Conservation (phyloP, 2,329 filamentous ascomycete species). For the Diaporthe citriasiana region DNA sequence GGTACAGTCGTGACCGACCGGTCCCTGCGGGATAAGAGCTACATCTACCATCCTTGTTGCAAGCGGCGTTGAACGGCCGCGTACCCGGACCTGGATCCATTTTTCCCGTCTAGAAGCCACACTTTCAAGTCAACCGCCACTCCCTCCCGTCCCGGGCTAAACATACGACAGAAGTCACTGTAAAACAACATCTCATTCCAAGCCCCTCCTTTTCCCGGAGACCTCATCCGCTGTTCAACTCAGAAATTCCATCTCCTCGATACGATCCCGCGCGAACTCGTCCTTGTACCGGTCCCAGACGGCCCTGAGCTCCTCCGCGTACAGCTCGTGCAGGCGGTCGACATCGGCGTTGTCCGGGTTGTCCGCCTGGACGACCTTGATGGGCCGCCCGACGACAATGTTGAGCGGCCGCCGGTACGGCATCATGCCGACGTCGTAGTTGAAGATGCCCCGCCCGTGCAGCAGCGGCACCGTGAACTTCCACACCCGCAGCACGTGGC, state of each 20-base stretch:
- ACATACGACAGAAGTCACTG: background rate
- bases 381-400: constrained; percentile 88
- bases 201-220: too few species aligned
- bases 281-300: constrained; percentile 86
- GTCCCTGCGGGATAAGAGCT: background rate
- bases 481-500: constrained; percentile 85
- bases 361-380: constrained; percentile 73
- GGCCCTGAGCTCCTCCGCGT: constrained; percentile 80
- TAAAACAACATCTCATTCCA: background rate
- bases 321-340: constrained; percentile 82
- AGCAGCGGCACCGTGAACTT: constrained; percentile 95
- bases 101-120: background rate
- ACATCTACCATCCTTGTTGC: background rate
- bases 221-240: constrained; percentile 55
- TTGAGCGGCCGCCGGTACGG: constrained; percentile 91
- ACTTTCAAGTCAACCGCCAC: background rate
- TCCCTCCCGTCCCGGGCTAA: background rate
- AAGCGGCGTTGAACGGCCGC: background rate
- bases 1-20: background rate
- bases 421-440: constrained; percentile 97
- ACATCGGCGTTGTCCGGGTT: constrained; percentile 82
- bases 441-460: constrained; percentile 93
- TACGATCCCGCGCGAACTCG: constrained; percentile 74
- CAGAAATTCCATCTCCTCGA: constrained; percentile 77
- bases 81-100: background rate